Base-by-base conservation (phyloP, 1,284 basidiomycete genomes). In the Fomitopsis palustris region DNA sequence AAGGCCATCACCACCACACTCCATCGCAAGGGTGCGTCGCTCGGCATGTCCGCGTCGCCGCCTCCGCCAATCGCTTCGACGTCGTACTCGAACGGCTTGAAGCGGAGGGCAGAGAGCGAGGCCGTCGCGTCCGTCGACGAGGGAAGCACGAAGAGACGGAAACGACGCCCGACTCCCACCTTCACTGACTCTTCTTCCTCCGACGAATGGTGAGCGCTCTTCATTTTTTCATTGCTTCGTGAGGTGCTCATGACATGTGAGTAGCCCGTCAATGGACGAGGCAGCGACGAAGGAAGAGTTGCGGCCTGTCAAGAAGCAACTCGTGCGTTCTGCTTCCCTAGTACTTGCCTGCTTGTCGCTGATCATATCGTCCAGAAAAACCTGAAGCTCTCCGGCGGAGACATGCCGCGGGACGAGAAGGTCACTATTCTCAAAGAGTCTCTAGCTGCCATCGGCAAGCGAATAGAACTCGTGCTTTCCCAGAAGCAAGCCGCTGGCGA, bases 371-470 rank as follows among this genome's bases (percentile, higher is more conserved):
- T 62, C 7, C 67, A 95, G 90, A 98, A 98, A 88, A 91, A 93
- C 77, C 82, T 98, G 54, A 96, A 97, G 75, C 77, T 92, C 53
- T 93, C 93, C 17, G 96, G 95, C 35, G 95, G 96, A 62, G 89
- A 94, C 64, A 89, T 98, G 80, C 89, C 90, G 59, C 83, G 95
- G 66, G 94, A 97, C 66, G 92, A 97, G 74, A 99, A 98, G 77
- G 93, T 99, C 63, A 87, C 90, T 1, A 94, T 96, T 43, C 81
- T 99, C 66, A 99, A 98, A 73, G 95, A 98, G 69, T 98, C 96
- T 42, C 82, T 99, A 31, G 90, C 93, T 59, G 92, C 92, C 10
- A 97, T 99, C 64, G 97, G 97, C 38, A 85, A 88, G 57, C 90
- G 94, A 56, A 99, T 99, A 69, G 95, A 98, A 67, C 75, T 79